Evolutionary conservation across 2,329 filamentous ascomycete genomes (phyloP).

Genomic region (Fusarium stilboides): DNA sequence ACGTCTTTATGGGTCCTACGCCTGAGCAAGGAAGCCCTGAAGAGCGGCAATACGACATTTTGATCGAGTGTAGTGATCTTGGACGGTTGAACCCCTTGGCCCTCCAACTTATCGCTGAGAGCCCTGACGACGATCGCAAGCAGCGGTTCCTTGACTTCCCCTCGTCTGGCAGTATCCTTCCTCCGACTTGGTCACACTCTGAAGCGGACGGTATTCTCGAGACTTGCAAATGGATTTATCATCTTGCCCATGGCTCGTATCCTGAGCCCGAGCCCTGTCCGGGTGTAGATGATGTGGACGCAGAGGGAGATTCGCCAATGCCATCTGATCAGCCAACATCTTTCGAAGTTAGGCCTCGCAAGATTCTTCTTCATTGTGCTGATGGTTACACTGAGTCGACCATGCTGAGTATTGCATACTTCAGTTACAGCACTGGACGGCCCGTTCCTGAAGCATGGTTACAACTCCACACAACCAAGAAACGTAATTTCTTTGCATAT

Average conservation of each 20-base stretch:
- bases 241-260: constrained; percentile 78
- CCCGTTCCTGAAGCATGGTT: constrained; percentile 91
- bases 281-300: constrained; percentile 43
- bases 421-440: constrained; percentile 89
- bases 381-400: constrained; percentile 98
- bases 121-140: constrained; percentile 61
- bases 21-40: constrained; percentile 76
- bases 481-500: constrained; percentile 97
- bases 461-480: constrained; percentile 82
- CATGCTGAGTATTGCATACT: constrained; percentile 90
- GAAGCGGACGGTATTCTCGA: constrained; percentile 89
- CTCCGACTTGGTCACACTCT: constrained; percentile 84
- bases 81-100: constrained; percentile 81
- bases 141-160: constrained; percentile 78
- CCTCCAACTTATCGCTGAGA: constrained; percentile 74
- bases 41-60: constrained; percentile 80
- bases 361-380: constrained; percentile 90
- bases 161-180: constrained; percentile 92
- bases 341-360: constrained; percentile 64
- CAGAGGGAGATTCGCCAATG: constrained; percentile 52
- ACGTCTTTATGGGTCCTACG: constrained; percentile 92
- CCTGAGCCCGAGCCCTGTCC: constrained; percentile 58
- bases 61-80: constrained; percentile 91
- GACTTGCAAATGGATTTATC: constrained; percentile 91
- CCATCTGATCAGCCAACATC: constrained; percentile 33